A percentile compares a stretch with the other conserved stretches of the same genome.
phyloP scores from a whole-genome alignment of 768 basidiomycete species.

The Grammothele lineata region DNA sequence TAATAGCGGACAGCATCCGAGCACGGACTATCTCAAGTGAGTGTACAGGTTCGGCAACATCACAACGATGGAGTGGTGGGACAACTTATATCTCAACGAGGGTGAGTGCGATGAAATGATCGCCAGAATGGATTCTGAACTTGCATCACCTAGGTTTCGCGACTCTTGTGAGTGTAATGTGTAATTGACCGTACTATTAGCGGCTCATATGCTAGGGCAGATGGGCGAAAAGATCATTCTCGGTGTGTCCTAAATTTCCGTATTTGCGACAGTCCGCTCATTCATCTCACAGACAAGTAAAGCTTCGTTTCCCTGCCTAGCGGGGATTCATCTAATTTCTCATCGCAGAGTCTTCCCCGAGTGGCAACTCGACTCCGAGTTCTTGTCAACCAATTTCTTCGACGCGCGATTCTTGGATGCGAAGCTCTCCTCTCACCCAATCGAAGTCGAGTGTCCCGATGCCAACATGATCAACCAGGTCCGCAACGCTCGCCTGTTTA shows the following conservation, averaged over 20 bases:
- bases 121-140: too few relatives aligned
- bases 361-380: constrained; percentile 80
- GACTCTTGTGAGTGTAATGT: constrained; percentile 48
- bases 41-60: constrained; percentile 82
- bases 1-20: neutral
- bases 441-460: constrained; percentile 91
- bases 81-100: constrained; percentile 81
- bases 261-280: constrained; percentile 7
- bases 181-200: neutral
- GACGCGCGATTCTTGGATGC: constrained; percentile 81
- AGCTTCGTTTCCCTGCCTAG: neutral
- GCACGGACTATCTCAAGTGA: too few relatives aligned
- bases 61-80: constrained; percentile 94
- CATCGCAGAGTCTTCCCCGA: constrained; percentile 66
- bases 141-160: constrained; percentile 58
- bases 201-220: constrained; percentile 27
- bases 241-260: constrained; percentile 38
- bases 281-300: constrained; percentile 43
- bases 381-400: constrained; percentile 72
- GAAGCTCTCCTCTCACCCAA: constrained; percentile 85
- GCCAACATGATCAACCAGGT: constrained; percentile 81
- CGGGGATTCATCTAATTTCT: neutral
- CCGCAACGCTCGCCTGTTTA: too few relatives aligned
- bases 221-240: constrained; percentile 88
- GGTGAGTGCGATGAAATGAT: constrained; percentile 31